Conservation (phyloP, 352 stramenopile species). For the Thalassiosira pacifica region DNA sequence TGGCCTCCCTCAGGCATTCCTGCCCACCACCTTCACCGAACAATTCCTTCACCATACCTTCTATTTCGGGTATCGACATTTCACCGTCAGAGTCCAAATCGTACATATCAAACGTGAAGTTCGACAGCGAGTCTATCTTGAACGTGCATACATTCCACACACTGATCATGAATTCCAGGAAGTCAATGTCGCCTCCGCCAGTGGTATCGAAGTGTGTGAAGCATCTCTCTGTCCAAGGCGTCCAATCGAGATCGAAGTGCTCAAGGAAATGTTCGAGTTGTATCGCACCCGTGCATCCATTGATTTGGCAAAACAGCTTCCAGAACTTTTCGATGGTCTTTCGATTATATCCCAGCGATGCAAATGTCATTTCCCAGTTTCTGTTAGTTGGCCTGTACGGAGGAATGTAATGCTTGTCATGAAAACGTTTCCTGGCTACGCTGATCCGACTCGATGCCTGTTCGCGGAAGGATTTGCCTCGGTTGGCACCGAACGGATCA, state of each 20-base stretch:
- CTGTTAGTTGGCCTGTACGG: conserved; percentile 59
- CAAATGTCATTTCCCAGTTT: conserved; percentile 67
- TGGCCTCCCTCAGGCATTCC: conserved; percentile 51
- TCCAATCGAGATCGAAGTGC: conserved; percentile 67
- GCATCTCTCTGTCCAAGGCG: conserved; percentile 59
- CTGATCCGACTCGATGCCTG: conserved; percentile 21
- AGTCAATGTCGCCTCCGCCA: conserved; percentile 60
- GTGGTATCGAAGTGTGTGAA: conserved; percentile 69
- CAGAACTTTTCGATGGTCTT: conserved; percentile 68
- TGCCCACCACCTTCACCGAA: conserved; percentile 50
- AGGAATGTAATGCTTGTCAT: conserved; percentile 56
- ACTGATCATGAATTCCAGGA: conserved; percentile 67
- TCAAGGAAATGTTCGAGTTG: conserved; percentile 63
- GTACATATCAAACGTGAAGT: conserved; percentile 74
- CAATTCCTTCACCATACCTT: conserved; percentile 65
- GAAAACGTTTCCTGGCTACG: conserved; percentile 35
- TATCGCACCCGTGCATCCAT: conserved; percentile 58
- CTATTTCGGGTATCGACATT: conserved; percentile 65
- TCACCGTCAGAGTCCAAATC: conserved; percentile 66
- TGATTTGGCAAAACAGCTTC: conserved; percentile 69
- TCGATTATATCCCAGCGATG: conserved; percentile 56
- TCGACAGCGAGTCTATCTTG: conserved; percentile 62
- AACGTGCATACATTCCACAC: conserved; percentile 67
- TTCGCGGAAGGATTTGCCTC: conserved; percentile 44
- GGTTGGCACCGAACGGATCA: conserved; percentile 48